Conservation (phyloP, 1,284 basidiomycete species). For the Fomitopsis pinicola region DNA sequence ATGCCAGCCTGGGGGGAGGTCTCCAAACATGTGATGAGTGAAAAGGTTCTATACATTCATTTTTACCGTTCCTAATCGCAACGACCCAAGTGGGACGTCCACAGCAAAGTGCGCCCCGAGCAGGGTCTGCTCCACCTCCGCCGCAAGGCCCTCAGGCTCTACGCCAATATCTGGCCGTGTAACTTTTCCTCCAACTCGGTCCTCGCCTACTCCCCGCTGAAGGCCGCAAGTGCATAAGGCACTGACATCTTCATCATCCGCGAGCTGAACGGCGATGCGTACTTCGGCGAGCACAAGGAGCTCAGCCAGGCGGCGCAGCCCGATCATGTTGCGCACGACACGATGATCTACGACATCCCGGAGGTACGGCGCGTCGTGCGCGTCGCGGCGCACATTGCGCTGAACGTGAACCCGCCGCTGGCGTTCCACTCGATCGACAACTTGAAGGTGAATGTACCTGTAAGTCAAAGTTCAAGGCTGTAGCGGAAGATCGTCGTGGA, state of each 20-base stretch:
- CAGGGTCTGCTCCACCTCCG: conserved; percentile 87
- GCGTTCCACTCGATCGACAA: conserved; percentile 96
- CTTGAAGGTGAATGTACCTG: too few species aligned
- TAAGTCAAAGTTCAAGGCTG: too few species aligned
- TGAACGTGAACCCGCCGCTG: conserved; percentile 81
- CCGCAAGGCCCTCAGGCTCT: conserved; percentile 92
- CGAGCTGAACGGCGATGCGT: conserved; percentile 90
- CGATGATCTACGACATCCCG: conserved; percentile 86
- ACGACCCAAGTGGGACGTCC: conserved; percentile 97
- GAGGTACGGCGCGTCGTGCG: conserved; percentile 95
- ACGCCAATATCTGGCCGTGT: conserved; percentile 97
- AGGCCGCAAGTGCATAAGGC: conserved; percentile 80
- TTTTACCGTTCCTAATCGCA: too few species aligned
- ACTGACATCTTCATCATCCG: conserved; percentile 93
- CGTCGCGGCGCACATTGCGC: conserved; percentile 91
- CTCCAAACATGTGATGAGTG: too few species aligned
- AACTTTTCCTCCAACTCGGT: conserved; percentile 93
- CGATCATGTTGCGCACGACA: conserved; percentile 88
- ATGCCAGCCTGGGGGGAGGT: too few species aligned
- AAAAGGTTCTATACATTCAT: too few species aligned
- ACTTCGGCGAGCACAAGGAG: conserved; percentile 95
- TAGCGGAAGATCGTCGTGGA: too few species aligned
- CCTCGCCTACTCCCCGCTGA: conserved; percentile 89
- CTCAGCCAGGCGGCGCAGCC: conserved; percentile 64
- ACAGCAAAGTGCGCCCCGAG: conserved; percentile 92